phyloP scores from a whole-genome alignment of 768 basidiomycete genomes.

The Filobasidium floriforme region DNA sequence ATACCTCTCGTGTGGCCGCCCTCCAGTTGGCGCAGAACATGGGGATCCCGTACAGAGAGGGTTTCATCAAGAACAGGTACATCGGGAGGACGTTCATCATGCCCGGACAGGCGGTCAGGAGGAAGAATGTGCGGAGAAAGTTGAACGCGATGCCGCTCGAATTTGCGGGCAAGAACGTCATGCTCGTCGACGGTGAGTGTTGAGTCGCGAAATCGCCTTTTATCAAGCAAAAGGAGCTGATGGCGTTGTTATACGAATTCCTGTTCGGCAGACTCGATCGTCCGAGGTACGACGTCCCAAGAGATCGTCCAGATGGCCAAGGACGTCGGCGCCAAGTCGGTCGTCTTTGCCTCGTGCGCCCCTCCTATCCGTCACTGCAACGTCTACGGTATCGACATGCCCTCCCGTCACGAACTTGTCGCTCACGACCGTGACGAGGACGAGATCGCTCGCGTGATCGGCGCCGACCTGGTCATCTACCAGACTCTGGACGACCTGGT shows the following conservation, averaged over 20 bases:
- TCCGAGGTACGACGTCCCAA: constrained; percentile 94
- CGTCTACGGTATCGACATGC: constrained; percentile 99
- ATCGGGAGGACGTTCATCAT: constrained; percentile 98
- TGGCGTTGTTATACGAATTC: no score
- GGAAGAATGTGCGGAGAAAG: constrained; percentile 89
- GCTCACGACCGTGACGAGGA: constrained; percentile 66
- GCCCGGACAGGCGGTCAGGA: constrained; percentile 96
- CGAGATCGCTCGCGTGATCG: constrained; percentile 71
- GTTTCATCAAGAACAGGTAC: constrained; percentile 97
- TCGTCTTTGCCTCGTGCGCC: constrained; percentile 92
- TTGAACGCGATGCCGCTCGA: constrained; percentile 98
- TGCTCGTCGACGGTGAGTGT: constrained; percentile 81
- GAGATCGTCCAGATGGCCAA: constrained; percentile 99
- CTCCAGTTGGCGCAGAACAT: constrained; percentile 88
- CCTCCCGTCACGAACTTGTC: constrained; percentile 85
- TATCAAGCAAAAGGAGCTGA: not conserved
- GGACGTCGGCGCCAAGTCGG: constrained; percentile 92
- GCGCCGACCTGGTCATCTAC: constrained; percentile 92
- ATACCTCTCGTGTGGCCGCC: constrained; percentile 92
- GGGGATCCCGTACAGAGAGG: constrained; percentile 85
- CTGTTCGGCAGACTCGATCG: constrained; percentile 74
- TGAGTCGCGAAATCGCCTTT: not conserved
- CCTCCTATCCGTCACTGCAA: constrained; percentile 91
- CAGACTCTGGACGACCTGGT: constrained; percentile 85
- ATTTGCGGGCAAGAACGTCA: constrained; percentile 81